Evolutionary conservation across 495 filamentous ascomycete genomes (phyloP).

Genomic region (Schizothecium vesticola): DNA sequence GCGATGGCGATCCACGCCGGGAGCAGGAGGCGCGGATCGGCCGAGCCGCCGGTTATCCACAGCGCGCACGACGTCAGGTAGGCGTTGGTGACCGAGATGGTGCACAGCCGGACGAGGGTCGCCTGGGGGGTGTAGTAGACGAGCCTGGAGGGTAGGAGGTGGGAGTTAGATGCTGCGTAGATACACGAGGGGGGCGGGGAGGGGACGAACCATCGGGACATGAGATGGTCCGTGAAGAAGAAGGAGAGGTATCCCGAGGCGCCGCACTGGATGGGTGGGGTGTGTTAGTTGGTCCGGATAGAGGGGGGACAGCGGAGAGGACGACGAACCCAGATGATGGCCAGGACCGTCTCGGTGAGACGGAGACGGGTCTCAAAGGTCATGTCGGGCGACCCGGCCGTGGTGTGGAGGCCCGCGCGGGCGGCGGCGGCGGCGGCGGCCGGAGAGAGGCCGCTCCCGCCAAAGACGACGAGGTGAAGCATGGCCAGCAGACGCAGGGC

Average conservation of each 20-base stretch:
- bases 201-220: conserved; percentile 70
- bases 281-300: neutral
- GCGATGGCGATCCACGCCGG: conserved; percentile 84
- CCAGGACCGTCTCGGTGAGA: conserved; percentile 73
- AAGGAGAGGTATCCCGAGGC: conserved; percentile 82
- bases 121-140: conserved; percentile 82
- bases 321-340: conserved; percentile 77
- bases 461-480: conserved; percentile 25
- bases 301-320: neutral
- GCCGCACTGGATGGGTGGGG: conserved; percentile 51
- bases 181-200: neutral
- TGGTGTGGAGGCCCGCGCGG: neutral
- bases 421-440: conserved; percentile 1
- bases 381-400: conserved; percentile 8
- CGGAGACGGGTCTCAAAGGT: conserved; percentile 40
- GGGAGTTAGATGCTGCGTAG: neutral
- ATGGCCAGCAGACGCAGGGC: conserved; percentile 41
- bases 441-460: conserved; percentile 4
- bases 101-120: conserved; percentile 76
- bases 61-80: conserved; percentile 78
- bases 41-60: conserved; percentile 66
- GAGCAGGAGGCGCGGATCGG: conserved; percentile 71
- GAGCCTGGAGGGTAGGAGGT: conserved; percentile 50
- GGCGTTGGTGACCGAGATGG: conserved; percentile 71
- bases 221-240: conserved; percentile 86